Evolutionary conservation across 2,329 filamentous ascomycete species (phyloP).

Genomic region (Colletotrichum sp.): DNA sequence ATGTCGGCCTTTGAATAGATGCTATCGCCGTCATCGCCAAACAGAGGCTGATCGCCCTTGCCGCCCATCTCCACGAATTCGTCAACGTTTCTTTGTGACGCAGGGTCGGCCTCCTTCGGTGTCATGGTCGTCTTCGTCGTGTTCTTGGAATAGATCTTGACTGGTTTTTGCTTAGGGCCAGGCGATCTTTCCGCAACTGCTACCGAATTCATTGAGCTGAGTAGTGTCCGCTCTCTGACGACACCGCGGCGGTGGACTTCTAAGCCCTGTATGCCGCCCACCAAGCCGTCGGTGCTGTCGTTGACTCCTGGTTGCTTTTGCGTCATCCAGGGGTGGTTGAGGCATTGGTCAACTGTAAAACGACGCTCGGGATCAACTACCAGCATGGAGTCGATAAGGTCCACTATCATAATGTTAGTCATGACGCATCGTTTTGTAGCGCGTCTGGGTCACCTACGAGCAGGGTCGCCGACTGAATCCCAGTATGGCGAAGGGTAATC

Average conservation of each 20-base stretch:
- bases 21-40: conserved; percentile 64
- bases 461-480: conserved; percentile 86
- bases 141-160: conserved; percentile 82
- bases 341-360: conserved; percentile 88
- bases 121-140: conserved; percentile 37
- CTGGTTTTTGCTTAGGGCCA: conserved; percentile 49
- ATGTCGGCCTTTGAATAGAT: conserved; percentile 52
- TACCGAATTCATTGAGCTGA: conserved; percentile 82
- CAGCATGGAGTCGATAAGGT: conserved; percentile 95
- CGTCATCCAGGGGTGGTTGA: conserved; percentile 90
- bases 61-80: conserved; percentile 89
- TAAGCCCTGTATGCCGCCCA: conserved; percentile 81
- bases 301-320: conserved; percentile 64
- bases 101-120: conserved; percentile 69
- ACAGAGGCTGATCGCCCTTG: conserved; percentile 82
- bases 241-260: conserved; percentile 86
- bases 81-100: conserved; percentile 67
- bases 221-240: conserved; percentile 81
- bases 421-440: neutral
- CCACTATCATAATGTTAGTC: conserved; percentile 53
- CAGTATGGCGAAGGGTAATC: conserved; percentile 97
- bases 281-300: conserved; percentile 92
- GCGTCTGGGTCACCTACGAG: conserved; percentile 53
- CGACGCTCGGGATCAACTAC: conserved; percentile 84
- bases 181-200: conserved; percentile 55